Conservation (phyloP, 768 basidiomycete genomes). For the Hypholoma fasciculare region DNA sequence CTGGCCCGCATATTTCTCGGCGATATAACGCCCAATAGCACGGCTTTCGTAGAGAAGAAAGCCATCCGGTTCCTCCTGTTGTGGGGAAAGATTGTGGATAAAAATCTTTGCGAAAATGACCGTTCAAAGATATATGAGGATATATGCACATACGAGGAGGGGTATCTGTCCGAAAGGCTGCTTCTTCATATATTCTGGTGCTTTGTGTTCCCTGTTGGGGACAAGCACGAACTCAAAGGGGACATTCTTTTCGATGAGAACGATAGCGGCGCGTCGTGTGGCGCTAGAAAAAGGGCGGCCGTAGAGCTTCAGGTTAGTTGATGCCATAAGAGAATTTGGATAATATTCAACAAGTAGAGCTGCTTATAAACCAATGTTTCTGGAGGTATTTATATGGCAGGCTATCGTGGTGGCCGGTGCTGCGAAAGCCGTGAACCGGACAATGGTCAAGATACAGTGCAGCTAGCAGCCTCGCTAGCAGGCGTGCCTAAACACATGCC, state of each 20-base stretch:
- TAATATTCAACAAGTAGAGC: no score
- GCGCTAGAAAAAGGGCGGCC: conserved; percentile 41
- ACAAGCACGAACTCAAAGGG: conserved; percentile 51
- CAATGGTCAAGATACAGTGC: no score
- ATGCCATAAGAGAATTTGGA: no score
- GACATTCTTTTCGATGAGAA: conserved; percentile 54
- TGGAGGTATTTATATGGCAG: no score
- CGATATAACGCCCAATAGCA: conserved; percentile 62
- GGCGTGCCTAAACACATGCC: no score
- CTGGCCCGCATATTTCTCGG: conserved; percentile 50
- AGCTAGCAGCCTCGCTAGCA: no score
- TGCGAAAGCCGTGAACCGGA: no score
- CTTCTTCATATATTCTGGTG: conserved; percentile 36
- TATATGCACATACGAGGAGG: conserved; percentile 41
- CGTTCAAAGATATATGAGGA: not conserved
- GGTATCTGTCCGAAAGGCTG: conserved; percentile 72
- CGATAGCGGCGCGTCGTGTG: conserved; percentile 47
- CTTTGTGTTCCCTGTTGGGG: conserved; percentile 44
- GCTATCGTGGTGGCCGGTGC: no score
- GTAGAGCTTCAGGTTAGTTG: conserved; percentile 47
- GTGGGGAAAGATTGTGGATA: not conserved
- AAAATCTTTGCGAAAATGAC: conserved; percentile 30
- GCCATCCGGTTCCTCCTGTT: conserved; percentile 54
- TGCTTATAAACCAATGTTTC: no score
- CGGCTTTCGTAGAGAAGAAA: conserved; percentile 66